Base-by-base conservation (phyloP, 139 green algal species). In the Dunaliella sp. region DNA sequence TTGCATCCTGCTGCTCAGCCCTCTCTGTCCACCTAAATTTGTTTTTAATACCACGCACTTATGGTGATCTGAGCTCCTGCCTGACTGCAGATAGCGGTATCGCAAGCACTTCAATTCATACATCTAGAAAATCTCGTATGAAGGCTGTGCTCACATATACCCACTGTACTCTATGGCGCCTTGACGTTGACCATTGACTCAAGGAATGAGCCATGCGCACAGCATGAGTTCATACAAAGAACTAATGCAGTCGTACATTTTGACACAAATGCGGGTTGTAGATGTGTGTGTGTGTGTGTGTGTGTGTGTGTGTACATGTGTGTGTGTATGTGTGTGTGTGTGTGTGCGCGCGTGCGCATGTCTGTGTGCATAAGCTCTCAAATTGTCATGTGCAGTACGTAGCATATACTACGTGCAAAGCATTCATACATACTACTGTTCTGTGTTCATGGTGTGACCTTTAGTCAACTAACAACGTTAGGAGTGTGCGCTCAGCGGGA, bases 31-130 rank as follows among this genome's bases (percentile, higher is more conserved):
- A n/a, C n/a, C n/a, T n/a, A n/a, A n/a, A n/a, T n/a, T n/a, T 97
- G n/a, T n/a, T n/a, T n/a, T n/a, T n/a, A n/a, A n/a, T n/a, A n/a
- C 95, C 2, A 98, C 38, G 95, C 99, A 99, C 83, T 97, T 98
- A 90, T 99, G 97, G 90, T 99, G 97, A 34, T 92, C 95, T 78
- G 89, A 98, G 96, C 58, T 98, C 91, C 36, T 79, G 85, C 82
- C 88, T 93, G 92, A 0, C 58, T 58, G 58, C 59, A 86, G 59
- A 26, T 77, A 2, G 28, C n/a, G n/a, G n/a, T n/a, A n/a, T n/a
- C n/a, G n/a, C n/a, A 1, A 77, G 73, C 12, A 26, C 3, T 2
- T 16, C 73, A 78, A 26, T 3, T n/a, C n/a, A n/a, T n/a, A n/a
- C n/a, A n/a, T n/a, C n/a, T n/a, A n/a, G n/a, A n/a, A n/a, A n/a